Percentiles rank a stretch among this genome's conserved stretches.
phyloP scores from a whole-genome alignment of 2,329 filamentous ascomycete species.

The Penicillium sumatraense region DNA sequence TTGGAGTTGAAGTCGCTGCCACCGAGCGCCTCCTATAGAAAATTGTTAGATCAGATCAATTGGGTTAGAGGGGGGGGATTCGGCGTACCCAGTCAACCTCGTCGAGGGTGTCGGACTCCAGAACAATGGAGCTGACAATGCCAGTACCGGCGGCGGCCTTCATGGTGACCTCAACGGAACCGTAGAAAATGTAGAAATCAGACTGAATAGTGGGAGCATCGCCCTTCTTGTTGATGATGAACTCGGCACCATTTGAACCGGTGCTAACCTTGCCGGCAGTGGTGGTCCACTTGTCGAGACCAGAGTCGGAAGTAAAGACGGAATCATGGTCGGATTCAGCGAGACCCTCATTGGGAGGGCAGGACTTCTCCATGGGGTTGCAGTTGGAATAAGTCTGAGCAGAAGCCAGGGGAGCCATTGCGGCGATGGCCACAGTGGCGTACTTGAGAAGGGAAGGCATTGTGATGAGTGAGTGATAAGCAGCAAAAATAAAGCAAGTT shows the following conservation, averaged over 20 bases:
- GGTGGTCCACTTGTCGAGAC: slow-evolving; percentile 66
- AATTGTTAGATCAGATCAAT: background rate
- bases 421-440: slow-evolving; percentile 35
- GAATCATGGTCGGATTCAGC: slow-evolving; percentile 44
- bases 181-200: slow-evolving; percentile 85
- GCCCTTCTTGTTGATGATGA: slow-evolving; percentile 69
- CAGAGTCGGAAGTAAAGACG: slow-evolving; percentile 56
- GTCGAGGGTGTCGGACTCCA: slow-evolving; percentile 81
- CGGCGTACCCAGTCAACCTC: slow-evolving; percentile 72
- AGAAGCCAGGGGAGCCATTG: slow-evolving; percentile 34
- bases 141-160: slow-evolving; percentile 75
- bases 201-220: slow-evolving; percentile 76
- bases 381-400: slow-evolving; percentile 79
- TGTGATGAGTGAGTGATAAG: slow-evolving; percentile 4
- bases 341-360: slow-evolving; percentile 73
- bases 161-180: slow-evolving; percentile 75
- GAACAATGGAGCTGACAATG: slow-evolving; percentile 79
- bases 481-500: background rate
- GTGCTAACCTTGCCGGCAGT: slow-evolving; percentile 45
- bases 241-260: slow-evolving; percentile 63
- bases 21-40: slow-evolving; percentile 1
- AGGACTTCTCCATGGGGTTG: slow-evolving; percentile 65
- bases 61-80: background rate
- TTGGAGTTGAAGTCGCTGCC: slow-evolving; percentile 18
- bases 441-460: slow-evolving; percentile 40